Conservation (phyloP, 805 yeast species). For the Ogataea henricii region DNA sequence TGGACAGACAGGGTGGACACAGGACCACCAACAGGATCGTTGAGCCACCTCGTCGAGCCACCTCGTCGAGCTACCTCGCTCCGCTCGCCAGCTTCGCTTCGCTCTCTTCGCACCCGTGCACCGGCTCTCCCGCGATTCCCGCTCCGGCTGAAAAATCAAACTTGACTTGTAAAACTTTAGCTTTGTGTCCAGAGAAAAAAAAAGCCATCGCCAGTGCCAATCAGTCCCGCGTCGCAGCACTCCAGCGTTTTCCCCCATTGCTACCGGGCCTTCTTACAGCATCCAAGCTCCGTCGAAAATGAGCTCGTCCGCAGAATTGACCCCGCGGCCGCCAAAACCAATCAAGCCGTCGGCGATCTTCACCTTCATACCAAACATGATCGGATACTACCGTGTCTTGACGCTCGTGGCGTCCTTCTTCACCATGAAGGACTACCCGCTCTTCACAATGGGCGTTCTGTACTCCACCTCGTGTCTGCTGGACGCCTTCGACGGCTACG, state of each 20-base stretch:
- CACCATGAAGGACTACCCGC: constrained; percentile 83
- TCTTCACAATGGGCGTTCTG: constrained; percentile 65
- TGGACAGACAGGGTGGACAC: no score
- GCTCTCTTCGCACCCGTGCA: constrained; percentile 1
- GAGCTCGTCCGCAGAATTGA: neutral
- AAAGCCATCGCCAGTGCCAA: no score
- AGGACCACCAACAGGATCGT: no score
- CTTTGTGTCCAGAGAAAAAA: no score
- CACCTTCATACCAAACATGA: constrained; percentile 84
- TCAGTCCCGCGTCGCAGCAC: neutral
- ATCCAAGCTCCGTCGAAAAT: neutral
- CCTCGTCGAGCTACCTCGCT: neutral
- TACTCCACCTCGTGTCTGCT: constrained; percentile 87
- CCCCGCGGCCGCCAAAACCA: constrained; percentile 11
- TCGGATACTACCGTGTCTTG: constrained; percentile 83
- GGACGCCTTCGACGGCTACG: constrained; percentile 96
- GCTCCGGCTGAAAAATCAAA: neutral
- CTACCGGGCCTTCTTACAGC: neutral
- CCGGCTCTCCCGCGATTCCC: neutral
- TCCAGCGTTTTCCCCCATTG: neutral
- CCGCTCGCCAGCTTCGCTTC: neutral
- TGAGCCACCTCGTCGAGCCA: neutral
- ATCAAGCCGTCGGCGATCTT: constrained; percentile 48
- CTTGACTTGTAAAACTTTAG: neutral
- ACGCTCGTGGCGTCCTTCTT: constrained; percentile 79